Base-by-base conservation (phyloP, 176 grass and related monocot genomes). In the Zizania latifolia region DNA sequence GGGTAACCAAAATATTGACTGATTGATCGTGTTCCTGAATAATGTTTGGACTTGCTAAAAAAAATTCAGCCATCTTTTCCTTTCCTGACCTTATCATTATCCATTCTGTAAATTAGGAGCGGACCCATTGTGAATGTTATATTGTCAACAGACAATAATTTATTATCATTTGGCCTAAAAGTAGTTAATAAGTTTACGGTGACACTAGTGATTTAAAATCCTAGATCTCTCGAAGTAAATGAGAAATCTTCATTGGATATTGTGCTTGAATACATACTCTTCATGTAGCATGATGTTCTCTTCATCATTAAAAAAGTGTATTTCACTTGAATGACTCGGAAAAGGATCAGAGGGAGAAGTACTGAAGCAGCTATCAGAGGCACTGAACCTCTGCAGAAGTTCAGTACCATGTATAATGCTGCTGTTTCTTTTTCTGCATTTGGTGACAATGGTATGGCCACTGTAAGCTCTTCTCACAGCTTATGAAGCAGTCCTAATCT, bases 321-420 rank as follows among this genome's bases (percentile, higher is more conserved):
- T 77, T 76, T 28, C 46, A 22, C 19, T 63, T 34, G 39, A 48
- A 44, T 62, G 29, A 22, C 10, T 32, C 19, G 34, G 41, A 70
- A 21, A 60, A 4, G 3, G 2, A 1, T 23, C 23, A 23, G 10
- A 58, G 33, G 53, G 35, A 10, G 19, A 75, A 44, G 17, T n/a
- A 29, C 72, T 31, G 56, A 75, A 61, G 37, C 72, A 75, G 56
- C 32, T 66, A 54, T 22, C 61, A 29, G 22, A 68, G 24, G 13
- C n/a, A 57, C 23, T 16, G 48, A 78, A 67, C 50, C 54, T 55
- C 19, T 57, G 48, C 19, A 68, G 48, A 78, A 27, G 33, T 68
- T 35, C 50, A 43, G 51, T 69, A 58, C 17, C 11, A 33, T 39
- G 30, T 68, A 30, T 45, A 21, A 13, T 31, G 22, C 48, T 78